phyloP scores from a whole-genome alignment of 108 stramenopile genomes.

The Cyclotella baltica region DNA sequence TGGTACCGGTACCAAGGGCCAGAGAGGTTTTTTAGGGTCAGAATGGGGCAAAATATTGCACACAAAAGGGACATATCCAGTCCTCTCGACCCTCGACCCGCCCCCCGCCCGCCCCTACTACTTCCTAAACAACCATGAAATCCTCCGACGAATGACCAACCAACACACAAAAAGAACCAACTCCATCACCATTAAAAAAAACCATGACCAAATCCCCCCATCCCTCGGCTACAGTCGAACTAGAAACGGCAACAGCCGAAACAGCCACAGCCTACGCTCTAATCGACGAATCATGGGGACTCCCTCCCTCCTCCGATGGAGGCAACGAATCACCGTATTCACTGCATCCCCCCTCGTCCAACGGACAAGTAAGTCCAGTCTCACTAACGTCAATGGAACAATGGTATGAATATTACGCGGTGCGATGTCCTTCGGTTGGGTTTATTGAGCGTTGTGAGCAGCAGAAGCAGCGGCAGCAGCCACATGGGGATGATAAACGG shows the following conservation, averaged over 20 bases:
- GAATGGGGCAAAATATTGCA: too few relatives aligned
- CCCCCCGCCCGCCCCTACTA: too few relatives aligned
- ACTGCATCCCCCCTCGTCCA: constrained; percentile 7
- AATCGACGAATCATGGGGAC: constrained; percentile 4
- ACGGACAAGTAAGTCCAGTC: background rate
- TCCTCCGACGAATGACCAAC: too few relatives aligned
- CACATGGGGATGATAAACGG: background rate
- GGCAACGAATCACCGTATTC: constrained; percentile 4
- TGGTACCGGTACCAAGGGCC: too few relatives aligned
- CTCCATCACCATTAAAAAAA: background rate
- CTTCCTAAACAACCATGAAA: too few relatives aligned
- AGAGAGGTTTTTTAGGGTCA: too few relatives aligned
- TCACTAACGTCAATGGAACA: constrained; percentile 30
- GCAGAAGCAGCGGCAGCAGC: constrained; percentile 16
- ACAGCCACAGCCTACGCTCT: constrained; percentile 3
- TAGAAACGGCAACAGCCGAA: too few relatives aligned
- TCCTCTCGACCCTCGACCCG: too few relatives aligned
- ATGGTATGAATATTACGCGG: constrained; percentile 48
- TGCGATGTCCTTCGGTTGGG: constrained; percentile 29
- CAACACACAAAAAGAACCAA: too few relatives aligned
- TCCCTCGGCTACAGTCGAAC: background rate
- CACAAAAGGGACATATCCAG: too few relatives aligned
- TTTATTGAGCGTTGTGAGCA: constrained; percentile 19
- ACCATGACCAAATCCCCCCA: background rate
- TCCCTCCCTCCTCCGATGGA: background rate